Evolutionary conservation across 2,329 filamentous ascomycete genomes (phyloP).

Genomic region (Colletotrichum limetticola): DNA sequence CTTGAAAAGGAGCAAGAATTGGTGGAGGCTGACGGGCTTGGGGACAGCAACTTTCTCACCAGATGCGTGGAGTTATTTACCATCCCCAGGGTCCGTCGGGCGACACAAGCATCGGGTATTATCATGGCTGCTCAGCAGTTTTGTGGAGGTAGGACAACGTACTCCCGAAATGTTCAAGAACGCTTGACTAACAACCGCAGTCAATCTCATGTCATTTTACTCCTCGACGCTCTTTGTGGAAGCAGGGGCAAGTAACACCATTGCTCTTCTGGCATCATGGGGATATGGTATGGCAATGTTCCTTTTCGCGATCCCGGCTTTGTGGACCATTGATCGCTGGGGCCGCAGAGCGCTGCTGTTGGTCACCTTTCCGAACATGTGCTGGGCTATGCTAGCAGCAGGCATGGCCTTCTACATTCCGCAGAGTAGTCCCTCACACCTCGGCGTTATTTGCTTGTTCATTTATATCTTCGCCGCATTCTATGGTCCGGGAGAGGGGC

Average conservation of each 20-base stretch:
- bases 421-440: constrained; percentile 50
- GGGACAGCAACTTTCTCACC: constrained; percentile 52
- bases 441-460: constrained; percentile 66
- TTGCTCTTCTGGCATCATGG: constrained; percentile 58
- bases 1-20: constrained; percentile 42
- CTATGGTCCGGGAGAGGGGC: constrained; percentile 70
- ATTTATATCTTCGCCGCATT: constrained; percentile 75
- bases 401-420: constrained; percentile 51
- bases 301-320: constrained; percentile 71
- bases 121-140: constrained; percentile 76
- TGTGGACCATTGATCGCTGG: constrained; percentile 75
- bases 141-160: constrained; percentile 57
- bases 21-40: constrained; percentile 35
- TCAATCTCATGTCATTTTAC: constrained; percentile 63
- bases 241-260: constrained; percentile 51
- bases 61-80: constrained; percentile 69
- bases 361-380: constrained; percentile 75
- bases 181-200: constrained; percentile 5
- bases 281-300: constrained; percentile 68
- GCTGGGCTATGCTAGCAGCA: constrained; percentile 63
- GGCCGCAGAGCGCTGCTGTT: constrained; percentile 70
- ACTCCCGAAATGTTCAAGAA: background rate
- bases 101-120: constrained; percentile 72
- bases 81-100: constrained; percentile 67
- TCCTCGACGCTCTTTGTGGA: constrained; percentile 57